Percentiles rank a stretch among this genome's conserved stretches.
phyloP scores from a whole-genome alignment of 768 basidiomycete species.

The Pholiota molesta region DNA sequence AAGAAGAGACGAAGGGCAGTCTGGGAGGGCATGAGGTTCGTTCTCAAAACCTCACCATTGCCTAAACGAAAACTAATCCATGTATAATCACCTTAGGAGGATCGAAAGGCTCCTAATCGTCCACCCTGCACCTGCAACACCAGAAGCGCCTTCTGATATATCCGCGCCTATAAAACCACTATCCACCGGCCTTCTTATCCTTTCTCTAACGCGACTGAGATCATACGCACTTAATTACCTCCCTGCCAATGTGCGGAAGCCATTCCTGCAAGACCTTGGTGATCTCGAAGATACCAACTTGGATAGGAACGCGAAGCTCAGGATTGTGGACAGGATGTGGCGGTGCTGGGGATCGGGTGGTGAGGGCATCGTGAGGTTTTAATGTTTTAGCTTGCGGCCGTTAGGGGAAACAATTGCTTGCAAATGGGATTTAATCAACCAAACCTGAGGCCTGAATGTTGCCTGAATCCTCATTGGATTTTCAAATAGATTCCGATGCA shows the following conservation, averaged over 20 bases:
- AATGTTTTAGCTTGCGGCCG: background rate
- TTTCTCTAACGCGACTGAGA: conserved; percentile 21
- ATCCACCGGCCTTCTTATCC: conserved; percentile 54
- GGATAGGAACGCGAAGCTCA: conserved; percentile 70
- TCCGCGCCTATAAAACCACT: conserved; percentile 46
- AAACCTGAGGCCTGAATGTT: too few relatives aligned
- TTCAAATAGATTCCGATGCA: background rate
- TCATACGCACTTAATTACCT: conserved; percentile 18
- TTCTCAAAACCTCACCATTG: background rate
- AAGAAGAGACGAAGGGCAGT: conserved; percentile 51
- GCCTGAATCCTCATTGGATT: too few relatives aligned
- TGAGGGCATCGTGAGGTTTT: conserved; percentile 57
- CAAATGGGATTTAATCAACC: too few relatives aligned
- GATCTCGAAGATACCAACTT: conserved; percentile 80
- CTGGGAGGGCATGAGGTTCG: conserved; percentile 74
- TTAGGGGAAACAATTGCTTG: background rate
- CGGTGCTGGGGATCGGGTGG: conserved; percentile 72
- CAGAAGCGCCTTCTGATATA: conserved; percentile 17
- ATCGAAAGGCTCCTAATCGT: conserved; percentile 68
- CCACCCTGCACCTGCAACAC: conserved; percentile 15
- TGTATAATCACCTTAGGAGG: conserved; percentile 38
- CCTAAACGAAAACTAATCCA: background rate
- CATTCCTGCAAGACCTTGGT: conserved; percentile 83
- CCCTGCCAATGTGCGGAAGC: conserved; percentile 57
- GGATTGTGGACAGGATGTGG: conserved; percentile 87